phyloP scores from a whole-genome alignment of 1,139 yeast species.

The Taphrina wiesneri region DNA sequence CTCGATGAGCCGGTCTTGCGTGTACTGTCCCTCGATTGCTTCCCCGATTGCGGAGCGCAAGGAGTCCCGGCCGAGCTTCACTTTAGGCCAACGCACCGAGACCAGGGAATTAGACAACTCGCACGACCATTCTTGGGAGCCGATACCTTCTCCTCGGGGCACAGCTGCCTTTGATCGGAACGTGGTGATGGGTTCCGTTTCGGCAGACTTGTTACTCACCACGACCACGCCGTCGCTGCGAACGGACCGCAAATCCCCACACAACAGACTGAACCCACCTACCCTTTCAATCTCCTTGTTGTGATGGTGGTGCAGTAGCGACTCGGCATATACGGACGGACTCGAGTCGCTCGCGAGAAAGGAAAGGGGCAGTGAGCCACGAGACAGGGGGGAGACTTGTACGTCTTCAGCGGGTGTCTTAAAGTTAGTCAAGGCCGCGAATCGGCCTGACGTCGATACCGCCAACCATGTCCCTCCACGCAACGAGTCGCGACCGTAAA shows the following conservation, averaged over 20 bases:
- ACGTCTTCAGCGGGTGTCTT: constrained; percentile 50
- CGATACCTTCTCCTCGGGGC: not conserved
- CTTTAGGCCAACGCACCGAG: constrained; percentile 73
- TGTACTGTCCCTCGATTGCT: constrained; percentile 41
- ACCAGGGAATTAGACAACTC: constrained; percentile 62
- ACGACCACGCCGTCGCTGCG: constrained; percentile 42
- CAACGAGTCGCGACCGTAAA: constrained; percentile 68
- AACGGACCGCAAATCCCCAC: constrained; percentile 55
- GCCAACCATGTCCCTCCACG: constrained; percentile 95
- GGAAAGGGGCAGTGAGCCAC: constrained; percentile 76
- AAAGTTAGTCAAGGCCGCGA: constrained; percentile 77
- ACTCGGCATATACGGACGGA: constrained; percentile 52
- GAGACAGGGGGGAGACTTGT: constrained; percentile 51
- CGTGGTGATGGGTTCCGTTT: not conserved
- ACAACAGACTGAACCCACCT: constrained; percentile 83
- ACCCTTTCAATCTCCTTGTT: constrained; percentile 49
- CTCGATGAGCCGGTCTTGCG: constrained; percentile 51
- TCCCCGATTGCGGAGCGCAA: constrained; percentile 50
- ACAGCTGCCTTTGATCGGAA: not conserved
- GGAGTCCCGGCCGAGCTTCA: constrained; percentile 54
- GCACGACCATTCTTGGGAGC: not conserved
- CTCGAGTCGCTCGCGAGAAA: constrained; percentile 48
- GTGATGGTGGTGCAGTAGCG: constrained; percentile 43
- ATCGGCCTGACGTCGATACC: constrained; percentile 58
- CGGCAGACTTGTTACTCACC: constrained; percentile 44